Conservation (phyloP, 108 stramenopile species). For the Ochromonas danica region DNA sequence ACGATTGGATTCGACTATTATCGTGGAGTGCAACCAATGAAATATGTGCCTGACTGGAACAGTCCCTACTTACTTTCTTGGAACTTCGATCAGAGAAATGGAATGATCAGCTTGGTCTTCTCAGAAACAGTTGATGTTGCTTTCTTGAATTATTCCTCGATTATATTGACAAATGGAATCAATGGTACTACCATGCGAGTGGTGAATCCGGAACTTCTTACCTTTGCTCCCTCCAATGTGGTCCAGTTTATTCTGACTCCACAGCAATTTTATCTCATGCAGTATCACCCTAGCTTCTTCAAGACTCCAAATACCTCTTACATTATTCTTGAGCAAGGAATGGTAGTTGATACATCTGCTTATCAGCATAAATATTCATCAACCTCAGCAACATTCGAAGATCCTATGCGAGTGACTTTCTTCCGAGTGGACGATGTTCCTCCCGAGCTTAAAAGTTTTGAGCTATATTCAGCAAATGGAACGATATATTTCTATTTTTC, state of each 20-base stretch:
- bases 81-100: background rate
- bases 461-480: background rate
- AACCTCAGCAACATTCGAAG: background rate
- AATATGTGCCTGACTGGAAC: background rate
- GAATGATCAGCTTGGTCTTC: background rate
- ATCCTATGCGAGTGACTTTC: background rate
- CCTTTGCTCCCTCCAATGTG: background rate
- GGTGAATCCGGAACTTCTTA: background rate
- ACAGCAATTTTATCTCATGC: background rate
- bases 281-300: background rate
- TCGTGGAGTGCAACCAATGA: background rate
- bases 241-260: background rate
- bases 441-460: background rate
- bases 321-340: background rate
- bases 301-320: background rate
- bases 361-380: background rate
- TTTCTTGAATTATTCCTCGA: too few relatives aligned
- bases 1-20: slow-evolving; percentile 2
- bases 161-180: too few relatives aligned
- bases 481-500: background rate
- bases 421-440: background rate
- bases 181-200: too few relatives aligned
- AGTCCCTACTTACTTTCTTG: background rate
- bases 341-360: background rate
- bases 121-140: background rate